These are phyloP conservation scores for Neltuma alba DNA, from an alignment of 306 rosid species.

Conservation along the genomic window DNA sequence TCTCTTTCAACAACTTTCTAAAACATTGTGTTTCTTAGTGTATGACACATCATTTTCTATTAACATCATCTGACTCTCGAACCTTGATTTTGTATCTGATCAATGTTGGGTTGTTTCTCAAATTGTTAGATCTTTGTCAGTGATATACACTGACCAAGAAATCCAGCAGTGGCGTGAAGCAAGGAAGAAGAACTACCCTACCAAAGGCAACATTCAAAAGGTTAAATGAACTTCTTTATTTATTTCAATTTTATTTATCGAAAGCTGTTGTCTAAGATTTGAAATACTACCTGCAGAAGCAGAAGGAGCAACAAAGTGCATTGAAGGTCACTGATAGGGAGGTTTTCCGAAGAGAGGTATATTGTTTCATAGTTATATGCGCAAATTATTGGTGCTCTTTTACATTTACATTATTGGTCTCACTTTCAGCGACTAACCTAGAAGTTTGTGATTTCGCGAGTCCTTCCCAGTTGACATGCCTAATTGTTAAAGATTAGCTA, in stretches of 20 bases:
- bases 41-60: not conserved
- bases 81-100: conserved; percentile 32
- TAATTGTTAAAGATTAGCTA: not conserved
- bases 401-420: not conserved
- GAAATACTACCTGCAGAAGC: conserved; percentile 55
- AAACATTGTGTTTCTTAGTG: conserved; percentile 23
- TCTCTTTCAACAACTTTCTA: conserved; percentile 13
- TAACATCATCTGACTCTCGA: not conserved
- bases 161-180: conserved; percentile 87
- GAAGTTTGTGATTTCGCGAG: not conserved
- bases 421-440: not conserved
- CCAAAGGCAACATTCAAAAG: conserved; percentile 53
- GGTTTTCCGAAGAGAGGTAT: conserved; percentile 67
- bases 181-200: conserved; percentile 77
- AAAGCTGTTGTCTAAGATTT: conserved; percentile 41
- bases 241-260: conserved; percentile 21
- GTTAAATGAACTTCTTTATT: conserved; percentile 43
- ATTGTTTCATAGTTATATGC: not conserved
- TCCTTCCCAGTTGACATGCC: not conserved
- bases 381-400: not conserved
- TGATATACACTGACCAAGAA: conserved; percentile 72
- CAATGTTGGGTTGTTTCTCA: conserved; percentile 18
- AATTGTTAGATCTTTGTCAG: conserved; percentile 50
- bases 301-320: conserved; percentile 20
- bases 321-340: conserved; percentile 50